These are phyloP conservation scores for Suillus subaureus DNA, from an alignment of 768 basidiomycete species.

Conservation along the genomic window DNA sequence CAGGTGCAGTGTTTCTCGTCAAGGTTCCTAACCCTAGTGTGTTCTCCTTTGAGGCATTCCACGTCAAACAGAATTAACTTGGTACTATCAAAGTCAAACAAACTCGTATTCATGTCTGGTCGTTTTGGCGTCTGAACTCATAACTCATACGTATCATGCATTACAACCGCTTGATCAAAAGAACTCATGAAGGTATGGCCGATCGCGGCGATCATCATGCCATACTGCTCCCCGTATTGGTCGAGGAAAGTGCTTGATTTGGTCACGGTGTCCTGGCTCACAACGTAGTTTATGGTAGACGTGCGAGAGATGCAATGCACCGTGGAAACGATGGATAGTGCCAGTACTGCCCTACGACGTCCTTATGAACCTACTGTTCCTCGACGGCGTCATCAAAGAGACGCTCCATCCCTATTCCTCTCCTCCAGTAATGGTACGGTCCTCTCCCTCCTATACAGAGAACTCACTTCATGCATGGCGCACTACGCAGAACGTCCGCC, in stretches of 20 bases:
- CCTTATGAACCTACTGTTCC: constrained; percentile 34
- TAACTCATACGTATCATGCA: not conserved
- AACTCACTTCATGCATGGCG: not conserved
- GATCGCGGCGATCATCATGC: constrained; percentile 30
- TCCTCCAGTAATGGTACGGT: constrained; percentile 17
- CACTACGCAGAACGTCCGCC: constrained; percentile 22
- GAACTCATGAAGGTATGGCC: constrained; percentile 32
- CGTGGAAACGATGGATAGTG: constrained; percentile 50
- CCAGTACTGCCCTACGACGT: constrained; percentile 42
- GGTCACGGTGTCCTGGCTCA: not conserved
- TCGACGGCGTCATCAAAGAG: constrained; percentile 42
- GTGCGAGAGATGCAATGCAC: constrained; percentile 47
- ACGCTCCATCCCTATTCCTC: constrained; percentile 40
- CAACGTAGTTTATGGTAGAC: constrained; percentile 20
- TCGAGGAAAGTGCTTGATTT: constrained; percentile 32
- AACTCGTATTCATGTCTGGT: not conserved
- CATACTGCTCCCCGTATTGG: constrained; percentile 29
- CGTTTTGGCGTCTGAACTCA: no score
- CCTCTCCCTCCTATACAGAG: not conserved
- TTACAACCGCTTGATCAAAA: constrained; percentile 25
- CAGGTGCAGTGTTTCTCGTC: not conserved
- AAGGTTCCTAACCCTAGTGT: not conserved
- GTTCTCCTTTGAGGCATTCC: not conserved
- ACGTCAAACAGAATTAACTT: not conserved
- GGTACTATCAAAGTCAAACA: not conserved